Evolutionary conservation across 2,329 filamentous ascomycete species (phyloP), one percentile per base, ranked within the genome.

Genomic region (Lachnellula hyalina): DNA sequence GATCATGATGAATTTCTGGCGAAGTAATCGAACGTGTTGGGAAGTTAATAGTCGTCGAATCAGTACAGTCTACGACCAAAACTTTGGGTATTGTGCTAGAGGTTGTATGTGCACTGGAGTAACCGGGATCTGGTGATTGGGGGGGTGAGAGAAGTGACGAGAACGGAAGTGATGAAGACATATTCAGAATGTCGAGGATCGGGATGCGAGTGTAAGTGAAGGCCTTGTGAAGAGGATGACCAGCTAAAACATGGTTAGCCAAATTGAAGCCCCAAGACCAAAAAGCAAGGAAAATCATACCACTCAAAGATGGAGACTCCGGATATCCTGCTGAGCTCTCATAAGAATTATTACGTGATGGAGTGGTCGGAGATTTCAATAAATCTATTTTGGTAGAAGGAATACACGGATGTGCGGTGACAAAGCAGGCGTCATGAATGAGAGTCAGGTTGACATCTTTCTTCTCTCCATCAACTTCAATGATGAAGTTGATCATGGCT

Each of bases 331-430:
- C 5, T 34, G 23, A 46, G 36, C 19, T 55, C 28, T 52, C 44
- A 4, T 53, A 57, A 82, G 78, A 53, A 79, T 77, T 77, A 63
- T 79, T 79, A 51, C 83, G 81, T 1, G 78, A 81, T 19, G 82
- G 81, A 63, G 80, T 85, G 1, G 77, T 77, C 0, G 81, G 79
- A 14, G 81, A 82, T 65, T 80, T 82, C 49, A 85, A 65, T 52
- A 85, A 78, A 58, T 77, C 79, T 2, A 83, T 78, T 53, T 78
- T 75, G 49, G 75, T 75, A 1, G 81, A 82, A 1, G 80, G 77
- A 5, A 80, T 76, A 62, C 84, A 87, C 0, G 84, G 84, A 61
- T 86, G 82, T 0, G 83, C 83, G 0, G 84, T 86, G 17, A 86
- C 80, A 65, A 87, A 87, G 61, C 79, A 79, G 21, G 86, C 75